These are phyloP conservation scores for Smittium mucronatum DNA, from an alignment of 371 early-diverging fungal species.

Conservation along the genomic window DNA sequence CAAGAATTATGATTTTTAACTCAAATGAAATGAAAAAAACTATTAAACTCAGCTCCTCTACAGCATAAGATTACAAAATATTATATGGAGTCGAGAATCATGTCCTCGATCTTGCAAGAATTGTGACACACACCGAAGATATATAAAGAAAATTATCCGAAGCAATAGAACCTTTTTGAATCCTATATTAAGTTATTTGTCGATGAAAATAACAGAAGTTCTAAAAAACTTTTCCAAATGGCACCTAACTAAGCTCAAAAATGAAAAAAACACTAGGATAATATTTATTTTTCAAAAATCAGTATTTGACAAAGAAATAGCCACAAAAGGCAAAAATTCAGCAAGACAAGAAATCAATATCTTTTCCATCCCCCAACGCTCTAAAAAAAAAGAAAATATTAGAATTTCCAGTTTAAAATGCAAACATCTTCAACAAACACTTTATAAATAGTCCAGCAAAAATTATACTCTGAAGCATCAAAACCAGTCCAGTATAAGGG, in stretches of 20 bases:
- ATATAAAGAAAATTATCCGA: background rate
- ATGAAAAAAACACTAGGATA: background rate
- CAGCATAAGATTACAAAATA: background rate
- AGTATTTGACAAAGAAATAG: background rate
- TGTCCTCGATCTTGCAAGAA: background rate
- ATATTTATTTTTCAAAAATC: background rate
- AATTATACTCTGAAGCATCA: background rate
- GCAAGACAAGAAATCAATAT: background rate
- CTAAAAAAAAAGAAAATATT: background rate
- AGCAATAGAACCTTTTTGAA: background rate
- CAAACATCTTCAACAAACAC: background rate
- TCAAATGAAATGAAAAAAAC: background rate
- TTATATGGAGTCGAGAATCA: background rate
- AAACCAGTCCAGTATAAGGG: background rate
- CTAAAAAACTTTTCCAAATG: background rate
- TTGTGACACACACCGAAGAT: background rate
- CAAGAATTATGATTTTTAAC: background rate
- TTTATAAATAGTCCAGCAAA: background rate
- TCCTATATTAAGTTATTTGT: background rate
- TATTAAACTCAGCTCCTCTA: background rate
- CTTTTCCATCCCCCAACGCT: background rate
- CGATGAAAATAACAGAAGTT: background rate
- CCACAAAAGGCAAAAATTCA: background rate
- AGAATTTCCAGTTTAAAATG: background rate
- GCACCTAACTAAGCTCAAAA: background rate